Evolutionary conservation across 1,139 yeast genomes (phyloP), one percentile per base, ranked within the genome.

Genomic region (Saccharomyces hybrid): DNA sequence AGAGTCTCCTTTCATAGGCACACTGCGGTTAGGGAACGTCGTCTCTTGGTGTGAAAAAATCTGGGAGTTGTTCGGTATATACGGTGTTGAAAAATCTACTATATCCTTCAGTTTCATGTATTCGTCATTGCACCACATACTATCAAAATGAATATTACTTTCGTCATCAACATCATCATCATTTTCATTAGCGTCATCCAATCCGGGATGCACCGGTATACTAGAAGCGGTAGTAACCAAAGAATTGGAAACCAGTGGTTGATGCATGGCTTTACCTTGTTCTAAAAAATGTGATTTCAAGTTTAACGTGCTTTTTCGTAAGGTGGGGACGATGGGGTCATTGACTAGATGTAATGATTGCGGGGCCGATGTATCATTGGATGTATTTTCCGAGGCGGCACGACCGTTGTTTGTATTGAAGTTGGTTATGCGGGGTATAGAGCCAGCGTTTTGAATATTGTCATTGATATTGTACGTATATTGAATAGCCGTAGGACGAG

Each of bases 71-170:
- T 38, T 38, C 9, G 42, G 42, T 38, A 38, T 8, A 11, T 38
- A 38, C 5, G 42, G 42, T 25, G 42, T 38, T 38, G 42, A 38
- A 38, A 38, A 8, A 38, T 38, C 42, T 16, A 38, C 46, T 28
- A 82, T 75, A 62, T 80, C 85, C 9, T 85, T 83, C 57, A 83
- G 68, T 77, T 81, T 81, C 56, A 75, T 65, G 61, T 82, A 82
- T 64, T 83, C 87, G 57, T 80, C 82, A 64, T 80, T 80, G 4
- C 67, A 58, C 68, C 68, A 64, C 20, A 55, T 54, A 51, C 67
- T 64, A 50, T 58, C 68, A 51, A 65, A 61, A 31, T 56, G 55
- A 3, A 47, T 11, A 27, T 54, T 54, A 31, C 52, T 16, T 38
- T 38, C 42, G 7, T 38, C 42, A 8, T 38, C 42, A 2, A 8